Evolutionary conservation across 208 protist genomes (phyloP).

Genomic region (Acanthamoeba royreba): DNA sequence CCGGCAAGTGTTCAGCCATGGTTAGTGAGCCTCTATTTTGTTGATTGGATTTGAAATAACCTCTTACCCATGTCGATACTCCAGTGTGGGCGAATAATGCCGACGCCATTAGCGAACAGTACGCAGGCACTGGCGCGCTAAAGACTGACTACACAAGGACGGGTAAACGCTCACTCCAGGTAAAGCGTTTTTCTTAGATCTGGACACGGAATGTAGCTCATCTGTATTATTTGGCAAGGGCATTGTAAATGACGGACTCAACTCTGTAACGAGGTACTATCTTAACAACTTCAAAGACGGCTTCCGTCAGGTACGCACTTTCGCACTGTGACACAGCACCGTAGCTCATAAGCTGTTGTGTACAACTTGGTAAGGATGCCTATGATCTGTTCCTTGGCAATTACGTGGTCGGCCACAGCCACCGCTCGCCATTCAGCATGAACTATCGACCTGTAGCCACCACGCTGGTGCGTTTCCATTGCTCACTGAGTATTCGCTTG

Average conservation of each 20-base stretch:
- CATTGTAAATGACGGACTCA: conserved; percentile 71
- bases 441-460: neutral
- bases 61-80: too few relatives aligned
- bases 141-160: conserved; percentile 79
- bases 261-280: conserved; percentile 70
- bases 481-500: too few relatives aligned
- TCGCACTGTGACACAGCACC: too few relatives aligned
- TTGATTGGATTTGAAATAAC: too few relatives aligned
- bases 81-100: conserved; percentile 80
- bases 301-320: conserved; percentile 8
- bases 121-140: conserved; percentile 76
- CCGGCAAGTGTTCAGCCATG: neutral
- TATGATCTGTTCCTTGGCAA: conserved; percentile 27
- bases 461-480: neutral
- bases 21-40: neutral
- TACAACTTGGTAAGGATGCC: too few relatives aligned
- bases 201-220: neutral
- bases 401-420: neutral
- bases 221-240: conserved; percentile 41
- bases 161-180: conserved; percentile 66
- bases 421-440: neutral
- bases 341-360: too few relatives aligned
- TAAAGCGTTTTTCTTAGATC: too few relatives aligned
- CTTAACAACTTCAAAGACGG: conserved; percentile 76
- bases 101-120: conserved; percentile 73